A percentile compares a stretch with the other conserved stretches of the same genome.
These are phyloP conservation scores for Dinochytrium kinnereticum DNA, from an alignment of 371 early-diverging fungal species.

Conservation along the genomic window DNA sequence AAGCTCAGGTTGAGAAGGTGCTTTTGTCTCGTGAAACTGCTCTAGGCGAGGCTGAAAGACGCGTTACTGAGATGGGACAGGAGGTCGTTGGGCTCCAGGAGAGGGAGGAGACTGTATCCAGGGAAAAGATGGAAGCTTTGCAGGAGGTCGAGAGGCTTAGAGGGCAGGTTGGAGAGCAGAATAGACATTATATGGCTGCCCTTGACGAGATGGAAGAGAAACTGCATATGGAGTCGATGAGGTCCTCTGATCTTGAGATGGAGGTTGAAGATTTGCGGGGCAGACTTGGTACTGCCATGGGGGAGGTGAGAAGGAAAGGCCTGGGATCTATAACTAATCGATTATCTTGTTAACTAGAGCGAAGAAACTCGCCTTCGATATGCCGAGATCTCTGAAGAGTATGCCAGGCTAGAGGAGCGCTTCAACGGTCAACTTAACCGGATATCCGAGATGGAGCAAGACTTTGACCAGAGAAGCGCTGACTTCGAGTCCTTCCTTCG, in stretches of 20 bases:
- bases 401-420: neutral
- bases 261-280: too few relatives aligned
- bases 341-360: neutral
- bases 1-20: neutral
- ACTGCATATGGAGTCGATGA: too few relatives aligned
- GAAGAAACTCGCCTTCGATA: neutral
- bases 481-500: neutral
- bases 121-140: too few relatives aligned
- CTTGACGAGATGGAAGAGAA: too few relatives aligned
- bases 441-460: constrained; percentile 6
- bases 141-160: too few relatives aligned
- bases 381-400: neutral
- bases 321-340: neutral
- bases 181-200: too few relatives aligned
- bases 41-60: neutral
- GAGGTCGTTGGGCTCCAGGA: neutral
- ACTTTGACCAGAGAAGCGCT: neutral
- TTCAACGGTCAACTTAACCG: neutral
- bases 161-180: too few relatives aligned
- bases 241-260: too few relatives aligned
- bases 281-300: too few relatives aligned
- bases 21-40: neutral
- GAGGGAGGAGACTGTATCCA: neutral
- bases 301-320: neutral
- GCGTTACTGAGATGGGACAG: neutral